A percentile compares a stretch with the other conserved stretches of the same genome.
phyloP scores from a whole-genome alignment of 2,329 filamentous ascomycete species.

The Exophiala mesophila region DNA sequence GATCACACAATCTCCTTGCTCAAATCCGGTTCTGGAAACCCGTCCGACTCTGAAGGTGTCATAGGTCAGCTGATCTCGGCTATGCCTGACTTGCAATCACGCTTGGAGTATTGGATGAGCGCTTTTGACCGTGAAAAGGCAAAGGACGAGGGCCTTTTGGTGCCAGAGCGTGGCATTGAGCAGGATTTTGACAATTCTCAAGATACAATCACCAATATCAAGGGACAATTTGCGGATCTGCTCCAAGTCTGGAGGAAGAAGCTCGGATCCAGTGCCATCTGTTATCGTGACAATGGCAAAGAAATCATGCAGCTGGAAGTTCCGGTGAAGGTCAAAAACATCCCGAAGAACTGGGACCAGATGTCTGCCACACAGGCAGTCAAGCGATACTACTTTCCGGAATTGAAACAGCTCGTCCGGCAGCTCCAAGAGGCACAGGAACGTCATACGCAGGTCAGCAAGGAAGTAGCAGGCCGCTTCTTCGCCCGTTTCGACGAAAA shows the following conservation, averaged over 20 bases:
- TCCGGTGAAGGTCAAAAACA: constrained; percentile 69
- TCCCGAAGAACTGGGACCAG: constrained; percentile 86
- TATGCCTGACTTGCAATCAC: constrained; percentile 77
- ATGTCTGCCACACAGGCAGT: constrained; percentile 91
- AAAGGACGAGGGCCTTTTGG: constrained; percentile 71
- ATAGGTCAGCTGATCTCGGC: constrained; percentile 75
- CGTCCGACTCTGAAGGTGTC: constrained; percentile 60
- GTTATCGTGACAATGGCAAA: constrained; percentile 83
- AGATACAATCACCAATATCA: constrained; percentile 68
- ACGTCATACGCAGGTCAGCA: constrained; percentile 83
- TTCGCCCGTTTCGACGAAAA: constrained; percentile 83
- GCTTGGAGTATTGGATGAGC: constrained; percentile 79
- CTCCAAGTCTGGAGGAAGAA: constrained; percentile 67
- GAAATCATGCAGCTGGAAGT: constrained; percentile 95
- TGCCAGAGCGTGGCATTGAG: constrained; percentile 82
- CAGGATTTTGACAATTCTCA: constrained; percentile 86
- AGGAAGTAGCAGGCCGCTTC: constrained; percentile 77
- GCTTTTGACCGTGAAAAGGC: constrained; percentile 83
- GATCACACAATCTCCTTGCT: constrained; percentile 87
- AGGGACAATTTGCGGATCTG: constrained; percentile 65
- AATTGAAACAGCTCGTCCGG: constrained; percentile 76
- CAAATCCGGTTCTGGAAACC: constrained; percentile 58
- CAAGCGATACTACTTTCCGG: constrained; percentile 89
- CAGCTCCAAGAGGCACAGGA: constrained; percentile 91
- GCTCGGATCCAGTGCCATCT: constrained; percentile 67